Conservation (phyloP, 2,329 filamentous ascomycete species). For the Purpureocillium takamizusanense region DNA sequence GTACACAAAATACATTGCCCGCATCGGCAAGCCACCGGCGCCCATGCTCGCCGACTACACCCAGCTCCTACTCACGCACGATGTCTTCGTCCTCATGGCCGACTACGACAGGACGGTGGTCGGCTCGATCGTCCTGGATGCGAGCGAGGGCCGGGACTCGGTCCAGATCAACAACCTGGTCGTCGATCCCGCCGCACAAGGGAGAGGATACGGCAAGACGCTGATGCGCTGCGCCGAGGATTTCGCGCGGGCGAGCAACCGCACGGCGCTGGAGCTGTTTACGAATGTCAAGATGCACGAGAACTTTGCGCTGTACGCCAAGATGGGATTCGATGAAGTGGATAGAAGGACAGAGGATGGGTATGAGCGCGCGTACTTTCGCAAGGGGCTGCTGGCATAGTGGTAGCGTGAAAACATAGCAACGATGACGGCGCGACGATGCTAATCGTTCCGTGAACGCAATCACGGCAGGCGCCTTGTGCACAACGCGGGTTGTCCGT, state of each 20-base stretch:
- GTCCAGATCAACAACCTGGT: conserved; percentile 17
- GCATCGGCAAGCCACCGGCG: conserved; percentile 23
- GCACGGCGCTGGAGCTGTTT: conserved; percentile 17
- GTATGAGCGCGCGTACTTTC: conserved; percentile 25
- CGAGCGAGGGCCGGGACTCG: conserved; percentile 11
- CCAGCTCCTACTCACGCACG: conserved; percentile 14
- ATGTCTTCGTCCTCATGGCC: conserved; percentile 15
- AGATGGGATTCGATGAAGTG: conserved; percentile 22
- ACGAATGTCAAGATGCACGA: conserved; percentile 27
- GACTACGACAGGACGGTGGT: conserved; percentile 1
- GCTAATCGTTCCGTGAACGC: no score
- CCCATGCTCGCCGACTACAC: conserved; percentile 26
- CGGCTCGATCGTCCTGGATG: conserved; percentile 18
- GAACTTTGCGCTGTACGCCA: conserved; percentile 16
- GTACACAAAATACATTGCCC: conserved; percentile 23
- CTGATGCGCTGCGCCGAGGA: conserved; percentile 21
- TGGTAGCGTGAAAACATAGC: no score
- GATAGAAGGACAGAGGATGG: conserved; percentile 20
- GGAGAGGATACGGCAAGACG: conserved; percentile 19
- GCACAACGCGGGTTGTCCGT: no score
- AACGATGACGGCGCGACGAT: no score
- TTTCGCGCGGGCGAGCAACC: conserved; percentile 13
- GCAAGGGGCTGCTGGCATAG: conserved; percentile 13
- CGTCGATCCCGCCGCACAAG: conserved; percentile 18
- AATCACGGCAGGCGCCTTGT: no score